phyloP scores from a whole-genome alignment of 768 basidiomycete species.

The Albatrellus ellisii region DNA sequence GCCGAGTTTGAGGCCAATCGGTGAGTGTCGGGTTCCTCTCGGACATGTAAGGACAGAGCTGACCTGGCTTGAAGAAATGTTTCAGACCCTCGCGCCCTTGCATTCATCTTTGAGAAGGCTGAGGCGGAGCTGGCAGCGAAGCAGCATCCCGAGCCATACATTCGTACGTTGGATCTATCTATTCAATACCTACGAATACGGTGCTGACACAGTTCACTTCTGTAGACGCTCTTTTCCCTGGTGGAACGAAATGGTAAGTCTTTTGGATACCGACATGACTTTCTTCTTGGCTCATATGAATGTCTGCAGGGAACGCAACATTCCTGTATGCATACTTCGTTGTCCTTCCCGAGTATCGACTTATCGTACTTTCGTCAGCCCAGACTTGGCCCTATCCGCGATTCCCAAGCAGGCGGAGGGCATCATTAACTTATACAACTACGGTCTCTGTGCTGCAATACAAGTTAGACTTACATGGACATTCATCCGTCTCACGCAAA shows the following conservation, averaged over 20 bases:
- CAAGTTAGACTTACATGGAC: no score
- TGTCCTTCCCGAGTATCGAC: background rate
- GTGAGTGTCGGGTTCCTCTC: conserved; percentile 27
- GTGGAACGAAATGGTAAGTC: conserved; percentile 91
- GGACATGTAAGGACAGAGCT: background rate
- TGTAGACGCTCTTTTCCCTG: conserved; percentile 68
- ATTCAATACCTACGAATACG: background rate
- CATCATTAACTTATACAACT: background rate
- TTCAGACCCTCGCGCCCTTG: conserved; percentile 72
- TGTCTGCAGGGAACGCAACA: conserved; percentile 60
- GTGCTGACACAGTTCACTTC: background rate
- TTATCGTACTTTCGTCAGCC: conserved; percentile 2
- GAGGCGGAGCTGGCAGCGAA: conserved; percentile 57
- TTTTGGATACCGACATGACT: background rate
- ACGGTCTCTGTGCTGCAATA: background rate
- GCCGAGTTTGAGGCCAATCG: conserved; percentile 91
- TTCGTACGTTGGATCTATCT: conserved; percentile 35
- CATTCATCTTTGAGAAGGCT: conserved; percentile 63
- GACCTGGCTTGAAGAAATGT: conserved; percentile 42
- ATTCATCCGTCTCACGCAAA: no score
- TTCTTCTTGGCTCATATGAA: conserved; percentile 5
- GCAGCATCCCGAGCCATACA: conserved; percentile 87
- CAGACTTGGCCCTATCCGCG: conserved; percentile 12
- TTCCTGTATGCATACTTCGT: conserved; percentile 40
- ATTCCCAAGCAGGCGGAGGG: conserved; percentile 11